Conservation (phyloP, 345 rosid species). For the Dipteronia dyeriana region DNA sequence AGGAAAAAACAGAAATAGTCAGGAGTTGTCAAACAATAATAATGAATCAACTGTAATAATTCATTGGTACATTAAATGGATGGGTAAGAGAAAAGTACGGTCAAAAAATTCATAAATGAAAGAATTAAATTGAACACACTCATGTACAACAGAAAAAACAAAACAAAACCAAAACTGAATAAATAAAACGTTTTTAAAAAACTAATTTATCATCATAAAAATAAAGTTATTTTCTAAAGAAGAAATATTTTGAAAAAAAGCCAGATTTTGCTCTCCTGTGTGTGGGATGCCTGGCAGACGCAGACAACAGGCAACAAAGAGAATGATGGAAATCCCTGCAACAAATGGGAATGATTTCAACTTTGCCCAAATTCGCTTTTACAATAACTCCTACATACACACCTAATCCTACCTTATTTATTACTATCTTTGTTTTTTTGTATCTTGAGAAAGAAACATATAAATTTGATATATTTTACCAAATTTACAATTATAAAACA, state of each 20-base stretch:
- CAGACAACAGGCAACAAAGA: constrained; percentile 17
- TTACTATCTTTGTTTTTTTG: no score
- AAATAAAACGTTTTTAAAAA: constrained; percentile 8
- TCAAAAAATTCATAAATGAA: constrained; percentile 23
- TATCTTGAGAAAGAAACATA: no score
- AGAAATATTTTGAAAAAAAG: background rate
- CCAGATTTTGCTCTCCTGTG: background rate
- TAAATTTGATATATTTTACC: no score
- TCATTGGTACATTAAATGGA: background rate
- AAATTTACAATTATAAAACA: no score
- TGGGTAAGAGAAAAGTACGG: constrained; percentile 5
- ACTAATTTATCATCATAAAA: no score
- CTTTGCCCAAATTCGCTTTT: background rate
- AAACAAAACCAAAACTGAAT: background rate
- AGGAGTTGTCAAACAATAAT: background rate
- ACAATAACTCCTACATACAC: background rate
- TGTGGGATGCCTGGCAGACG: background rate
- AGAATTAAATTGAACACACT: background rate
- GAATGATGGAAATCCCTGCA: constrained; percentile 42
- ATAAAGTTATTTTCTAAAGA: background rate
- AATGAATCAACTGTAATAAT: constrained; percentile 5
- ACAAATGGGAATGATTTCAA: constrained; percentile 30
- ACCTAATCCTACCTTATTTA: background rate
- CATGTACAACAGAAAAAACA: constrained; percentile 9
- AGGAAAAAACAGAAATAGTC: background rate